Evolutionary conservation across 345 rosid species (phyloP), one percentile per base, ranked within the genome.

Genomic region (Cochlearia excelsa): DNA sequence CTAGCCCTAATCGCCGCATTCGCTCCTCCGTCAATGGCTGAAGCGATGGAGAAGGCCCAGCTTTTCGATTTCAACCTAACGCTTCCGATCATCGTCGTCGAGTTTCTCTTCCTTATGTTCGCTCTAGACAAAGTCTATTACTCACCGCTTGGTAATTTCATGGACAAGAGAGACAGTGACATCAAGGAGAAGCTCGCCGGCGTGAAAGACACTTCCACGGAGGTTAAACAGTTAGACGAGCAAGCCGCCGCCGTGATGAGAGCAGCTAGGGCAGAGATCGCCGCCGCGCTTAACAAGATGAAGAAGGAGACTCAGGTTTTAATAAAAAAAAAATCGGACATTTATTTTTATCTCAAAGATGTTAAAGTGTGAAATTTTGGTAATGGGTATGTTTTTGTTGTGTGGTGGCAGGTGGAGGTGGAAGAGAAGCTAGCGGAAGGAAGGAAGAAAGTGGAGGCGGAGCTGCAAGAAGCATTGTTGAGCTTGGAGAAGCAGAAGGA

Each of bases 11-110:
- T 81, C 42, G 86, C 93, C 30, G 54, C 82, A 38, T 76, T 78
- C 34, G 80, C 83, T n/a, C 87, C 89, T 2, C 92, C 97, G 1
- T 81, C 94, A 2, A 63, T 93, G 10, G 97, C 99, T 2, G 97
- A 8, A 11, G 94, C 85, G 40, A 76, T 87, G 33, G 94, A 89
- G 59, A 93, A 93, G 7, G 99, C 97, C 0, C 78, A 85, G 9
- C 95, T 93, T 45, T 93, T 93, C 77, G 99, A 93, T 65, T 93
- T 88, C 88, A 81, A 92, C 76, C 68, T 92, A 1, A 92, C 96
- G 16, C 84, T 92, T 4, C 98, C 98, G 30, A 84, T 92, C 67
- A 86, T 92, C 68, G 80, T 80, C 74, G 91, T 30, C 7, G 86
- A 92, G 72, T 92, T 92, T 63, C 73, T 93, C 66, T 27, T 85